Base-by-base conservation (phyloP, 805 yeast genomes). In the Suhomyces sp. region DNA sequence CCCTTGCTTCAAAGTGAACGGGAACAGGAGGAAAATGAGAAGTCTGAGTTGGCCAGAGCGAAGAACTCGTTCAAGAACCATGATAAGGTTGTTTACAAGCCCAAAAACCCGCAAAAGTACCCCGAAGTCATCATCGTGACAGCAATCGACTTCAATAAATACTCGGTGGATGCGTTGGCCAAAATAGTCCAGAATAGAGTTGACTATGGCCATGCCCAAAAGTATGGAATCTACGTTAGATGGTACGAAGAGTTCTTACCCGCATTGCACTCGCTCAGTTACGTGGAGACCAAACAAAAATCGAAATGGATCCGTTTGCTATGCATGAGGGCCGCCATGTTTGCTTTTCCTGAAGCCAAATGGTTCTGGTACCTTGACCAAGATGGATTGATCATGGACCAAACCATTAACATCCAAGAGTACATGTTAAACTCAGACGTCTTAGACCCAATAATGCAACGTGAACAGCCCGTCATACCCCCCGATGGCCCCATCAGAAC, bases 351-450 rank as follows among this genome's bases (percentile, higher is more conserved):
- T 1, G 69, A 81, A 31, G 84, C 96, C n/a, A 79, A 86, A 56
- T 83, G 87, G 70, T 81, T 90, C 53, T 86, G 97, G 93, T 90
- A 79, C 53, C 54, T 93, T 28, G 96, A 87, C 56, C 76, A 84
- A 46, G 79, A 82, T 50, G 79, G 91, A 0, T 60, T 88, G 34
- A 79, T 91, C 38, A 83, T 85, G 87, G 76, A 86, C 42, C 65
- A 78, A 39, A 74, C 74, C 33, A 66, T 82, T 25, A 77, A 85
- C 40, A 51, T 91, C 21, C 62, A 72, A 30, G 65, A 76, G 15
- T 78, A 82, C 44, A 56, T 91, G 28, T 58, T 87, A 34, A 69
- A 73, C 18, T 77, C 81, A 5, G 74, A 70, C n/a, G 70, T 76
- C 6, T 65, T 91, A 43, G 79, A 76, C 21, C 74, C 79, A 28